A percentile compares a stretch with the other conserved stretches of the same genome.
phyloP scores from a whole-genome alignment of 1,284 basidiomycete species.

The Leccinum subrobustum region DNA sequence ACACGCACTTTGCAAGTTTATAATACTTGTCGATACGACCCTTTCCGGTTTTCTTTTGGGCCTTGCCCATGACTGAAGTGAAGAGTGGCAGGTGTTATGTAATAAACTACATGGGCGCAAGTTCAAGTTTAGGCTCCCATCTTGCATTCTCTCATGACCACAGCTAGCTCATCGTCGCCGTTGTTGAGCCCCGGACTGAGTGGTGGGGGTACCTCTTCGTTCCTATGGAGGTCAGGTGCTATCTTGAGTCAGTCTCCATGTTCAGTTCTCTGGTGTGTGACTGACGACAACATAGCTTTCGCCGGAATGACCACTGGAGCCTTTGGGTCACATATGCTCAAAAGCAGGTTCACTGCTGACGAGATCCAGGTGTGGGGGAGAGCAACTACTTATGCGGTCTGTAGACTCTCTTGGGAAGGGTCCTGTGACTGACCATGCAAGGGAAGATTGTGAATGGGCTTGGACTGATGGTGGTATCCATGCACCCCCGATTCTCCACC shows the following conservation, averaged over 20 bases:
- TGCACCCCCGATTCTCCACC: slow-evolving; percentile 64
- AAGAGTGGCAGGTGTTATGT: background rate
- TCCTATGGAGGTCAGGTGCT: slow-evolving; percentile 42
- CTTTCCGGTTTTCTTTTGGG: slow-evolving; percentile 90
- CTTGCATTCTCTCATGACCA: background rate
- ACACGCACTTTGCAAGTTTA: slow-evolving; percentile 81
- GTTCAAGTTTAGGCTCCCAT: background rate
- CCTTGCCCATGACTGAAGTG: slow-evolving; percentile 59
- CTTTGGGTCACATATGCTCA: slow-evolving; percentile 69
- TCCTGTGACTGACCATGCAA: slow-evolving; percentile 15
- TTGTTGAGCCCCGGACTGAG: slow-evolving; percentile 24
- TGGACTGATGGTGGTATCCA: slow-evolving; percentile 66
- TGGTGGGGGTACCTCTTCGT: slow-evolving; percentile 18
- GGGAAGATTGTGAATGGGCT: slow-evolving; percentile 75
- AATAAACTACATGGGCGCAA: background rate
- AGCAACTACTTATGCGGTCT: slow-evolving; percentile 63
- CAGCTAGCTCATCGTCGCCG: slow-evolving; percentile 2
- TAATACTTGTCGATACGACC: slow-evolving; percentile 96
- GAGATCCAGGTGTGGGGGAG: slow-evolving; percentile 60
- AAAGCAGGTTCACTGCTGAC: slow-evolving; percentile 50
- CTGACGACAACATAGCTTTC: slow-evolving; percentile 39
- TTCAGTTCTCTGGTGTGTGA: background rate
- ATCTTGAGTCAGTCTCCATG: slow-evolving; percentile 26
- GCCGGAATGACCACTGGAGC: slow-evolving; percentile 64
- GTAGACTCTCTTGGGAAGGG: slow-evolving; percentile 20